Evolutionary conservation across 768 basidiomycete genomes (phyloP), one percentile per base, ranked within the genome.

Genomic region (Mycena pura): DNA sequence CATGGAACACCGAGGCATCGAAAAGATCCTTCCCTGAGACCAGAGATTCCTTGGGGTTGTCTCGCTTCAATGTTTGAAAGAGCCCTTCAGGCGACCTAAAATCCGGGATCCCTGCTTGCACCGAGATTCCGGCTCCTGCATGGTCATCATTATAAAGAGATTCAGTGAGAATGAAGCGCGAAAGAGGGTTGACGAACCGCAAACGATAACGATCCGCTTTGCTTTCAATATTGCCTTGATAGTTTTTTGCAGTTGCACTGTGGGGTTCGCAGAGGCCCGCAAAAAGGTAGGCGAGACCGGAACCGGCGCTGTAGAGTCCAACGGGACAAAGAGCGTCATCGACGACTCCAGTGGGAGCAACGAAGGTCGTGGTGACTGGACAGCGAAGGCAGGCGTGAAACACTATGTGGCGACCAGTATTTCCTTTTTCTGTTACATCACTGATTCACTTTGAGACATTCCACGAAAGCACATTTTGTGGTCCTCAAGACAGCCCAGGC

Each of bases 1-100:
- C 94, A 65, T 87, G 88, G 74, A 96, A 93, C 2, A 94, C 91
- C 17, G 91, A 92, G 15, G 92, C 92, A 80, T 96, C 92, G 69
- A 96, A 96, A 3, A 96, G 79, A 70, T 96, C 94, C 73, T 89
- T 94, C 2, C 93, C 91, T 5, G 89, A 90, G 34, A 84, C 78
- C 72, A 93, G 76, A 21, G 79, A 77, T 64, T 90, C 88, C 58
- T 85, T 85, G 0, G 90, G 89, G 72, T 95, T 90, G 68, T 91
- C 90, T 66, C 87, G 82, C 72, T 90, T 93, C 63, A 93, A 74
- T 19, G 84, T 82, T 68, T 89, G 86, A 72, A 95, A 96, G 25
- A 95, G 77, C 27, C 93, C 93, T 55, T 88, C 86, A 15, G 87
- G 73, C 11, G 92, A 94, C 66, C 94, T 80, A 73, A 96, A 96